A percentile compares a stretch with the other conserved stretches of the same genome.
phyloP scores from a whole-genome alignment of 1,284 basidiomycete genomes.

The Ganoderma sinense region DNA sequence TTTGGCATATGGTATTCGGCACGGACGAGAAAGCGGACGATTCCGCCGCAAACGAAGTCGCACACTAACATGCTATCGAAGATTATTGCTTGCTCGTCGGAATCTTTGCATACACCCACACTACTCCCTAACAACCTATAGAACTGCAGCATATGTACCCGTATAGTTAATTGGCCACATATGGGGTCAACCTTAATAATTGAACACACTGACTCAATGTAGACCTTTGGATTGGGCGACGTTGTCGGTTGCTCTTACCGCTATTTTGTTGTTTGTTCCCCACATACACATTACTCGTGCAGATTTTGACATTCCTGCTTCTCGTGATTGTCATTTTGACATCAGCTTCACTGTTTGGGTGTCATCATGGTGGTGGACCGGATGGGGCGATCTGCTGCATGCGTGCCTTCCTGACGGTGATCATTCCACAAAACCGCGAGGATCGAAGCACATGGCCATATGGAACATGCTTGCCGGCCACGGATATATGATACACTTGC shows the following conservation, averaged over 20 bases:
- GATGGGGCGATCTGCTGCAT: not conserved
- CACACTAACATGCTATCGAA: not conserved
- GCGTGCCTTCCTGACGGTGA: not conserved
- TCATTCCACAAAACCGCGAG: not conserved
- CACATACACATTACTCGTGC: not conserved
- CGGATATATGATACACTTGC: not conserved
- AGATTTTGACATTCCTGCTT: not conserved
- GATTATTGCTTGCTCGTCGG: not conserved
- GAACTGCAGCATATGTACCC: not conserved
- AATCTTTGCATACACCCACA: not conserved
- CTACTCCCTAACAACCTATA: not conserved
- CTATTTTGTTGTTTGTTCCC: not conserved
- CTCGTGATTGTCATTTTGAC: not conserved
- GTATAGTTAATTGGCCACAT: not conserved
- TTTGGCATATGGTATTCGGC: slow-evolving; percentile 60
- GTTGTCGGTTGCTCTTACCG: not conserved
- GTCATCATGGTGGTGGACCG: not conserved
- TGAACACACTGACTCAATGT: not conserved
- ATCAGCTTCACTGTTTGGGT: not conserved
- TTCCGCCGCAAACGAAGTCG: not conserved
- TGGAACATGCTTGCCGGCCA: not conserved
- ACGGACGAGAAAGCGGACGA: slow-evolving; percentile 16
- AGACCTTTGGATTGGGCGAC: not conserved
- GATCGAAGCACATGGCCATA: not conserved
- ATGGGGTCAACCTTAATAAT: not conserved